Conservation (phyloP, 139 green algal genomes). For the Chlamydomonas sp. region DNA sequence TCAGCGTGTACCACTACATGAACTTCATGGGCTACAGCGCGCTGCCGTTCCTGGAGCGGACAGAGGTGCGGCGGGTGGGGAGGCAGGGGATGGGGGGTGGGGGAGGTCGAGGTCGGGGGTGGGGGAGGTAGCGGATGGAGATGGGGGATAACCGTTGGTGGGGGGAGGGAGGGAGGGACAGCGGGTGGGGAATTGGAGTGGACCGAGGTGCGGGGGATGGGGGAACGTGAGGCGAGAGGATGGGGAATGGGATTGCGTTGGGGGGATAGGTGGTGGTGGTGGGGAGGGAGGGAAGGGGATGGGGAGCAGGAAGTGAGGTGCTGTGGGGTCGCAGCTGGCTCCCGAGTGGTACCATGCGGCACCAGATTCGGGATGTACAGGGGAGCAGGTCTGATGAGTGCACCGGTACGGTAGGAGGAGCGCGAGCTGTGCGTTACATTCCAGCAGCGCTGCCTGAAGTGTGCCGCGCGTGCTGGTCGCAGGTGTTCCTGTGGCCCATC, state of each 20-base stretch:
- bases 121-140: background rate
- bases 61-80: conserved; percentile 65
- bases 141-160: background rate
- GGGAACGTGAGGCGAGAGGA: no score
- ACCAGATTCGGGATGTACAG: no score
- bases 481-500: conserved; percentile 93
- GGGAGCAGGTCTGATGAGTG: no score
- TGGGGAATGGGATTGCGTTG: no score
- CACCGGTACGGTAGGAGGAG: background rate
- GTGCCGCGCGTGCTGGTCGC: background rate
- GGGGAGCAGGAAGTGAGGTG: no score
- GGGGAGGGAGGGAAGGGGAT: no score
- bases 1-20: conserved; percentile 95
- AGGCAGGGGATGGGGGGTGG: background rate
- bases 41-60: conserved; percentile 89
- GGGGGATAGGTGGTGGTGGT: no score
- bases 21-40: conserved; percentile 95
- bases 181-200: background rate
- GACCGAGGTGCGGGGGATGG: no score
- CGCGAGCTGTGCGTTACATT: background rate
- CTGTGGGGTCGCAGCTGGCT: no score
- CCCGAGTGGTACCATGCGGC: no score
- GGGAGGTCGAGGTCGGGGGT: background rate
- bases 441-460: background rate
- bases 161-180: background rate